phyloP scores from a whole-genome alignment of 805 yeast genomes.

The Yarrowia hollandica region DNA sequence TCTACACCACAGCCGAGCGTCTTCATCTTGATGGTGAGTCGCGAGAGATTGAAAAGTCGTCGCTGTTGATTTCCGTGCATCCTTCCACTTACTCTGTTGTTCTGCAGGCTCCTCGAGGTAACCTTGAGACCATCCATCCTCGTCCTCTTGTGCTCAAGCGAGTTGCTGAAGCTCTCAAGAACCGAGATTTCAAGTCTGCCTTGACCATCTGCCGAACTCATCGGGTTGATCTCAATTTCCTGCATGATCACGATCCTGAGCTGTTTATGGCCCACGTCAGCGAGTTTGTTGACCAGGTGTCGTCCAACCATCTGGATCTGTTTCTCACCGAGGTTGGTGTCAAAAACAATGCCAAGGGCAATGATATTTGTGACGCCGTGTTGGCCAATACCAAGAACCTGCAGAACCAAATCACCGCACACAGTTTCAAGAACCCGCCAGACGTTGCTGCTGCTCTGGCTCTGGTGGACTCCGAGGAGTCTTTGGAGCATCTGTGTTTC shows the following conservation, averaged over 20 bases:
- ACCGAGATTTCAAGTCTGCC: conserved; percentile 64
- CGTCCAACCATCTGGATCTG: conserved; percentile 74
- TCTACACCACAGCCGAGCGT: conserved; percentile 87
- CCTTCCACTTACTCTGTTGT: conserved; percentile 82
- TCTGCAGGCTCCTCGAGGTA: conserved; percentile 94
- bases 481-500: conserved; percentile 84
- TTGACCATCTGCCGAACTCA: conserved; percentile 83
- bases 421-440: conserved; percentile 89
- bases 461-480: conserved; percentile 60
- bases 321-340: conserved; percentile 57
- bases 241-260: conserved; percentile 82
- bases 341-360: conserved; percentile 50
- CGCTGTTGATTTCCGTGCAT: conserved; percentile 73
- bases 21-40: conserved; percentile 83
- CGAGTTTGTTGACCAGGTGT: conserved; percentile 67
- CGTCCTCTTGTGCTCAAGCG: conserved; percentile 86
- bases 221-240: conserved; percentile 83
- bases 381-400: conserved; percentile 53
- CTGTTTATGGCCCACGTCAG: conserved; percentile 65
- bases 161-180: conserved; percentile 67
- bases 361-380: conserved; percentile 72
- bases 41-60: conserved; percentile 88
- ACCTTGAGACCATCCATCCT: conserved; percentile 90
- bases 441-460: conserved; percentile 71
- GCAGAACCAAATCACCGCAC: conserved; percentile 85